These are phyloP conservation scores for Fusarium multiceps DNA, from an alignment of 2,329 filamentous ascomycete genomes.

Conservation along the genomic window DNA sequence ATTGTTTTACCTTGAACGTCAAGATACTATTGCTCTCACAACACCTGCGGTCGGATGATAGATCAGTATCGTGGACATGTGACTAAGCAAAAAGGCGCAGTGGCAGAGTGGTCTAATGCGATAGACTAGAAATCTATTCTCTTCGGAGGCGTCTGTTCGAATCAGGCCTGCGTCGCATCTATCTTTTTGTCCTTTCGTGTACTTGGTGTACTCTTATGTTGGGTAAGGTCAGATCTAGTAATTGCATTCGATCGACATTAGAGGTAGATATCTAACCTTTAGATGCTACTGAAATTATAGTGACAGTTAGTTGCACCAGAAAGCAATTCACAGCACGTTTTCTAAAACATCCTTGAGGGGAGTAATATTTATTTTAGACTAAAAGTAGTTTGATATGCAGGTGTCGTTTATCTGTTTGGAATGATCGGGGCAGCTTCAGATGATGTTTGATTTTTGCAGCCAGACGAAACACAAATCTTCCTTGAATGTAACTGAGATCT, in stretches of 20 bases:
- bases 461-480: neutral
- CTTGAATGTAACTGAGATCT: neutral
- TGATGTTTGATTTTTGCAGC: neutral
- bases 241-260: neutral
- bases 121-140: slow-evolving; percentile 35
- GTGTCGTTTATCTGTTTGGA: neutral
- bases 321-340: neutral
- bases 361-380: neutral
- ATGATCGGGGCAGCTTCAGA: neutral
- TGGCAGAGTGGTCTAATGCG: slow-evolving; percentile 34
- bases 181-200: neutral
- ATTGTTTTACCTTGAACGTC: neutral
- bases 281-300: neutral
- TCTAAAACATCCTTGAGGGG: neutral
- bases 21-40: neutral
- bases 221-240: neutral
- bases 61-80: neutral
- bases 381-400: rapidly evolving
- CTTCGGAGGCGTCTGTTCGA: slow-evolving; percentile 31
- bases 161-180: slow-evolving; percentile 42
- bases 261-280: neutral
- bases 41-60: rapidly evolving
- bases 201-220: neutral
- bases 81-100: slow-evolving; percentile 15
- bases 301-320: neutral